Evolutionary conservation across 148 eudicot species (phyloP).

Genomic region (Chenopodium formosanum): DNA sequence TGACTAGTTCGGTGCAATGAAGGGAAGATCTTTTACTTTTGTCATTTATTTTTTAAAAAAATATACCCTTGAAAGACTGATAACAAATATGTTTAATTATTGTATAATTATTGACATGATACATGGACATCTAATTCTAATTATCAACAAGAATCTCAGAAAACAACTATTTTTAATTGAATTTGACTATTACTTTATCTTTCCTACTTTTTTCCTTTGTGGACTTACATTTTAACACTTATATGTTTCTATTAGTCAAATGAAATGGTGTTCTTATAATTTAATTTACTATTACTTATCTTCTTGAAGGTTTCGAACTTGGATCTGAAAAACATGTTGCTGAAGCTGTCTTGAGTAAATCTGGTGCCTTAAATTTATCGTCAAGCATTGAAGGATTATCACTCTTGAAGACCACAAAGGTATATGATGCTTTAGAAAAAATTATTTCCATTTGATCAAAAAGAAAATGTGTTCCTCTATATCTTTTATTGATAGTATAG

Average conservation of each 20-base stretch:
- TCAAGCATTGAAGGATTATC: conserved; percentile 80
- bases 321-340: conserved; percentile 91
- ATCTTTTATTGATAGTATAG: background rate
- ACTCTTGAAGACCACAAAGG: conserved; percentile 88
- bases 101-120: background rate
- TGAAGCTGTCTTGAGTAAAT: conserved; percentile 66
- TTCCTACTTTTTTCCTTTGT: background rate
- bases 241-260: background rate
- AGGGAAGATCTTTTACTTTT: background rate
- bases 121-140: background rate
- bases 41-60: background rate
- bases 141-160: background rate
- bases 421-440: conserved; percentile 15
- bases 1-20: too few species aligned
- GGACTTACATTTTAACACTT: background rate
- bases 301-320: conserved; percentile 75
- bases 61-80: background rate
- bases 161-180: background rate
- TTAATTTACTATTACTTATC: conserved; percentile 14
- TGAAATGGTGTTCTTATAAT: background rate
- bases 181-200: background rate
- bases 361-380: conserved; percentile 58
- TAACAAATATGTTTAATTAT: background rate
- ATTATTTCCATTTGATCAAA: background rate
- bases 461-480: background rate